Evolutionary conservation across 2,329 filamentous ascomycete species (phyloP).

Genomic region (Aspergillus neotritici): DNA sequence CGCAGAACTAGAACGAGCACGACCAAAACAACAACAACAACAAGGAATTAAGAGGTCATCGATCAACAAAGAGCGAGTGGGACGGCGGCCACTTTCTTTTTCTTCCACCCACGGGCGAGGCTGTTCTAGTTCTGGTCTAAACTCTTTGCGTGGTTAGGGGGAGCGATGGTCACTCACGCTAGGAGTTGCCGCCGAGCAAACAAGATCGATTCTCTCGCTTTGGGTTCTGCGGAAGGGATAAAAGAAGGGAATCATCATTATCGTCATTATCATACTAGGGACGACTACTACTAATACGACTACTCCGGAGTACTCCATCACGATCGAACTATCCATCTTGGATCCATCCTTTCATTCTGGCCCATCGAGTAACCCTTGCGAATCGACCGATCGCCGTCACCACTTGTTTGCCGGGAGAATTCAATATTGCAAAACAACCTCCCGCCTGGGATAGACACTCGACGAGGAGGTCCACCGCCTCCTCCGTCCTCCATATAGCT

Average conservation of each 20-base stretch:
- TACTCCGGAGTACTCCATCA: too few relatives aligned
- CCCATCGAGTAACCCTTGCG: too few relatives aligned
- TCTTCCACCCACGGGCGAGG: slow-evolving; percentile 9
- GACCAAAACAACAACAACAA: slow-evolving; percentile 14
- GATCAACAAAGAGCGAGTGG: slow-evolving; percentile 17
- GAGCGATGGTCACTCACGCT: slow-evolving; percentile 17
- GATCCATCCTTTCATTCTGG: too few relatives aligned
- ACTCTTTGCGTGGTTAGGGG: slow-evolving; percentile 5
- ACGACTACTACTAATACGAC: too few relatives aligned
- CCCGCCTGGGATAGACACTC: too few relatives aligned
- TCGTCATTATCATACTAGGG: slow-evolving; percentile 1
- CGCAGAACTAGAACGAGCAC: slow-evolving; percentile 6
- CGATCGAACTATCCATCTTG: too few relatives aligned
- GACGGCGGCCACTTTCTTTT: slow-evolving; percentile 11
- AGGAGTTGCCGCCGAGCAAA: slow-evolving; percentile 7
- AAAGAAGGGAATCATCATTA: not conserved
- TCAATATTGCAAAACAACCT: too few relatives aligned
- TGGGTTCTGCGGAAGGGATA: not conserved
- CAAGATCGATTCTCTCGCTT: not conserved
- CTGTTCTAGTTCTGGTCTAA: slow-evolving; percentile 15
- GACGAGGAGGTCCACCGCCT: too few relatives aligned
- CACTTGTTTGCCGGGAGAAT: too few relatives aligned
- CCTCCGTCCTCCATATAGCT: too few relatives aligned
- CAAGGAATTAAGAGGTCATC: slow-evolving; percentile 11
- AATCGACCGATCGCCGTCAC: too few relatives aligned